Percentiles rank a stretch among this genome's conserved stretches.
phyloP scores from a whole-genome alignment of 83 land plant genomes.

The Picea abies region DNA sequence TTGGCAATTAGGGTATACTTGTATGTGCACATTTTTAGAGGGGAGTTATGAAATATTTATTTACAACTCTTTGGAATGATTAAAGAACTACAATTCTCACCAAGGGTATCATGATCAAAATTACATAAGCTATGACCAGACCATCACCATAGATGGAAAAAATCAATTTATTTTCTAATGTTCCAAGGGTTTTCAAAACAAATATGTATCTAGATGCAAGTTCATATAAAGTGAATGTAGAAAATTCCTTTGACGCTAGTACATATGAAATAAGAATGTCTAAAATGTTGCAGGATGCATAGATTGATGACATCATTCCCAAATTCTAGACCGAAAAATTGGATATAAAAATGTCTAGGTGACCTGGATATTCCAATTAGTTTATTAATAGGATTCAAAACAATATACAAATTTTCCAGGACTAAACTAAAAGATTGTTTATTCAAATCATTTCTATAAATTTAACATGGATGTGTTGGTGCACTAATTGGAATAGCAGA shows the following conservation, averaged over 20 bases:
- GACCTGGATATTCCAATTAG: not conserved
- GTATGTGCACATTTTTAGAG: not conserved
- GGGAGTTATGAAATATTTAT: not conserved
- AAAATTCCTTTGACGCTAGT: not conserved
- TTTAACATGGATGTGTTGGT: no score
- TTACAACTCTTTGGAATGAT: not conserved
- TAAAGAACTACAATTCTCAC: not conserved
- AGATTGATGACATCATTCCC: not conserved
- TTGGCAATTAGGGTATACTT: not conserved
- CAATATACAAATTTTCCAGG: not conserved
- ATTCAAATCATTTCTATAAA: not conserved
- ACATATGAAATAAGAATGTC: not conserved
- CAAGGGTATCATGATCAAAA: not conserved
- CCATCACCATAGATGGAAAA: no score
- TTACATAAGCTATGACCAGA: not conserved
- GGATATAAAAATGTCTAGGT: not conserved
- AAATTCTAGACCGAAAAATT: not conserved
- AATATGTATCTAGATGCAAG: not conserved
- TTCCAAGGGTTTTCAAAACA: not conserved
- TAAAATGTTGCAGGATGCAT: not conserved
- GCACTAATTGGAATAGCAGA: no score
- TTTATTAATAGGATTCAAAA: not conserved
- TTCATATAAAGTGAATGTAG: not conserved
- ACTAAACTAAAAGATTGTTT: not conserved
- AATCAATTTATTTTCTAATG: no score